Evolutionary conservation across 129 eudicot species (phyloP).

Genomic region (Saposhnikovia divaricata): DNA sequence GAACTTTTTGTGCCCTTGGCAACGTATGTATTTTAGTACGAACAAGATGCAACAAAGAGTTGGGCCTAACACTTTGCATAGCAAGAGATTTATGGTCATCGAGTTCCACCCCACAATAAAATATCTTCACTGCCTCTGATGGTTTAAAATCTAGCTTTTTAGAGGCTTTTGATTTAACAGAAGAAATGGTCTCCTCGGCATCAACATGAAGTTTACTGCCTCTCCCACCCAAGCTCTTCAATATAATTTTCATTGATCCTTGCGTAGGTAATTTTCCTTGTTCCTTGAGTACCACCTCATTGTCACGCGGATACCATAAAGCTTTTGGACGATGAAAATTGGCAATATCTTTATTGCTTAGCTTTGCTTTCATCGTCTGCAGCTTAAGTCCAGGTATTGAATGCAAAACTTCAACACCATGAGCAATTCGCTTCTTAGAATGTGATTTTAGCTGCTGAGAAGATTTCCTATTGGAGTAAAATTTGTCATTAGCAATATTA

Average conservation of each 20-base stretch:
- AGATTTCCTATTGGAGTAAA: constrained; percentile 70
- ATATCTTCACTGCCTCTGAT: constrained; percentile 70
- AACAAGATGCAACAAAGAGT: constrained; percentile 89
- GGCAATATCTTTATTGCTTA: constrained; percentile 81
- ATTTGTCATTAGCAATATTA: constrained; percentile 83
- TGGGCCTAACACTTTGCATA: constrained; percentile 77
- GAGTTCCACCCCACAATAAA: constrained; percentile 77
- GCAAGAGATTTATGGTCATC: constrained; percentile 71
- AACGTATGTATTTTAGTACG: constrained; percentile 74
- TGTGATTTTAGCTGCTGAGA: constrained; percentile 87
- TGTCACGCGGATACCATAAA: constrained; percentile 92
- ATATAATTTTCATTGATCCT: constrained; percentile 76
- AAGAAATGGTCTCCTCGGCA: constrained; percentile 67
- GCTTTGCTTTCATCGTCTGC: constrained; percentile 81
- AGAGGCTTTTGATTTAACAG: constrained; percentile 86
- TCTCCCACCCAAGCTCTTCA: constrained; percentile 90
- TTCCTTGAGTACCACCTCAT: constrained; percentile 65
- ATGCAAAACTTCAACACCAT: constrained; percentile 82
- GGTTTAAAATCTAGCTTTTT: constrained; percentile 90
- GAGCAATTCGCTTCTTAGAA: constrained; percentile 71
- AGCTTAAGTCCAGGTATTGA: constrained; percentile 83
- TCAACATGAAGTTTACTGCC: constrained; percentile 92
- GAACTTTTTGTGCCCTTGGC: constrained; percentile 87
- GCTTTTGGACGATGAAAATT: constrained; percentile 96
- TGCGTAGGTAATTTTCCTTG: constrained; percentile 57